Percentiles rank a stretch among this genome's conserved stretches.
phyloP scores from a whole-genome alignment of 768 basidiomycete genomes.

The Mycena sanguinolenta region DNA sequence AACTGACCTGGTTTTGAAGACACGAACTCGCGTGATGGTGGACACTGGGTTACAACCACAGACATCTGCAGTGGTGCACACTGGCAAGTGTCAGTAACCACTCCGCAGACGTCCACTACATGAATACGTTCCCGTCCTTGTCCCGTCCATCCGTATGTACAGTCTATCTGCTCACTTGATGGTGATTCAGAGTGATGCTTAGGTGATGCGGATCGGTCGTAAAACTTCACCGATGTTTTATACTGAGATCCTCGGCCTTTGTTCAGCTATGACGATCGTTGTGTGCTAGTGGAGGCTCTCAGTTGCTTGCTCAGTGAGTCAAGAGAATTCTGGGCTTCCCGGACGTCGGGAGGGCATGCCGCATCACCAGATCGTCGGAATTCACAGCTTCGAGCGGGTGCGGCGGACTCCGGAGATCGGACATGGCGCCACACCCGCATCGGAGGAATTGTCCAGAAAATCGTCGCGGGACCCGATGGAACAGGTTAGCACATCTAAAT shows the following conservation, averaged over 20 bases:
- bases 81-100: not conserved
- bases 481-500: not conserved
- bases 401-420: not conserved
- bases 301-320: not conserved
- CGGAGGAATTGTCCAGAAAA: not conserved
- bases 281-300: too few species aligned
- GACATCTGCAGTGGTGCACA: too few species aligned
- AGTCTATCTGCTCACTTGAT: not conserved
- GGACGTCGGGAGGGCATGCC: not conserved
- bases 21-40: too few species aligned
- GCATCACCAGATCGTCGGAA: not conserved
- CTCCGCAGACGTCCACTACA: too few species aligned
- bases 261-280: not conserved
- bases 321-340: too few species aligned
- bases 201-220: not conserved
- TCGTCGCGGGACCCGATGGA: not conserved
- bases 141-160: not conserved
- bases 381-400: not conserved
- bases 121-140: too few species aligned
- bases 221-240: constrained; percentile 17
- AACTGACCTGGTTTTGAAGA: too few species aligned
- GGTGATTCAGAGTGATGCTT: not conserved
- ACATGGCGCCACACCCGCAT: not conserved
- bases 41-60: too few species aligned
- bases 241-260: constrained; percentile 10